These are phyloP conservation scores for Chlamydomonas incerta DNA, from an alignment of 139 green algal genomes.

Conservation along the genomic window DNA sequence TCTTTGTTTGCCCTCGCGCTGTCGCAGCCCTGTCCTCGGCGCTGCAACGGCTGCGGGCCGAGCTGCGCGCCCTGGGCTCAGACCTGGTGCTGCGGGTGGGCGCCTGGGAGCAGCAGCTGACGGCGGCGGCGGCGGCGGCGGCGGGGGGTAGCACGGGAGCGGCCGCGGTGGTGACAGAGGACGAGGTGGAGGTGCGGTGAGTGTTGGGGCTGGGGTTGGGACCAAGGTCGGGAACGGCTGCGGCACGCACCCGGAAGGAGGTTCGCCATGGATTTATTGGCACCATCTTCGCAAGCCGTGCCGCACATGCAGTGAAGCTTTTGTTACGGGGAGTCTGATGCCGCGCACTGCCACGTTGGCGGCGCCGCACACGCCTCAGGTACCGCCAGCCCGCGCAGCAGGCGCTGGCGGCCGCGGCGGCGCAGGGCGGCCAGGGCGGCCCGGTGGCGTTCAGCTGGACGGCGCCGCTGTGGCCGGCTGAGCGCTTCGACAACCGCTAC, in stretches of 20 bases:
- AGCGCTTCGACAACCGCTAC: slow-evolving; percentile 11
- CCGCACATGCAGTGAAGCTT: too few species aligned
- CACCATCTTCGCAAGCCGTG: too few species aligned
- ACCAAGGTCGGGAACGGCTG: too few species aligned
- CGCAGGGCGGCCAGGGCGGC: not conserved
- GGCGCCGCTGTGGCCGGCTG: slow-evolving; percentile 14
- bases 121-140: slow-evolving; percentile 7
- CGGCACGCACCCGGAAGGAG: too few species aligned
- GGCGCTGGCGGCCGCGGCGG: not conserved
- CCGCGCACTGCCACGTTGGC: too few species aligned
- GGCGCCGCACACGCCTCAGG: not conserved
- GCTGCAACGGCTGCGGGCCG: slow-evolving; percentile 54
- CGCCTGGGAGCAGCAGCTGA: slow-evolving; percentile 49
- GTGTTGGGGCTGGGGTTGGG: not conserved
- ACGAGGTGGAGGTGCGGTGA: slow-evolving; percentile 72
- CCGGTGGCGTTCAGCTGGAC: not conserved
- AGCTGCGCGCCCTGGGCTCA: slow-evolving; percentile 59
- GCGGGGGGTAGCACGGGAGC: not conserved
- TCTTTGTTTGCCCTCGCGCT: too few species aligned
- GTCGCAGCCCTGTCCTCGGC: slow-evolving; percentile 52
- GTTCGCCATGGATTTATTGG: too few species aligned
- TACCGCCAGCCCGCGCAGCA: not conserved
- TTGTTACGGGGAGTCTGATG: too few species aligned
- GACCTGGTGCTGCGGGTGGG: slow-evolving; percentile 70
- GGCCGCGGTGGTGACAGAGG: slow-evolving; percentile 63